Evolutionary conservation across 768 basidiomycete genomes (phyloP), one percentile per base, ranked within the genome.

Genomic region (Asterophora lycoperdoides): DNA sequence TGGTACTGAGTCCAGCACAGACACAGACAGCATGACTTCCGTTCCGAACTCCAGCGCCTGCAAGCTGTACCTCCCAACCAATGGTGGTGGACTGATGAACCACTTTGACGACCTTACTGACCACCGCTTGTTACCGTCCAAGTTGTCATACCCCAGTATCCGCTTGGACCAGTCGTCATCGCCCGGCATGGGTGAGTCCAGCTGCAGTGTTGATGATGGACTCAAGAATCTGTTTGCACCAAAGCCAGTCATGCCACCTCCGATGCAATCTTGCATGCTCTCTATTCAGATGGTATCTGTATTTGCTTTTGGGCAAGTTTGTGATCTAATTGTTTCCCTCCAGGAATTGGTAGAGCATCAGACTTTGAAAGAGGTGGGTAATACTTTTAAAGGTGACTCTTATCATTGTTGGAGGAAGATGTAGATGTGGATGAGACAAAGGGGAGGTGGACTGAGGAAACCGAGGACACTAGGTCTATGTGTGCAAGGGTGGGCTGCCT

Each of bases 331-430:
- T 37, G 30, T 37, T 48, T 41, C 30, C 13, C 8, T 43, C 1
- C 56, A 91, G 88, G 91, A 93, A 67, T 93, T 89, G 57, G 91
- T 93, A 8, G 91, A 93, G 64, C 78, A 86, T 18, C 92, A 95
- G 68, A 97, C 93, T 0, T 64, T 97, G 60, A 82, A 80, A 65
- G 93, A 96, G 77, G 89, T 83, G 20, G 29, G 63, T 58, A 15
- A 17, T 23, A 4, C 40, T 3, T 39, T 23, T n/a, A n/a, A 2
- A 3, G 3, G 2, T 38, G 11, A 1, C 7, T 8, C 11, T 40
- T n/a, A 8, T 33, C 40, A 3, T 8, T n/a, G n/a, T n/a, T n/a
- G n/a, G n/a, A n/a, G n/a, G n/a, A n/a, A n/a, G n/a, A n/a, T n/a
- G n/a, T n/a, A n/a, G n/a, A n/a, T n/a, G n/a, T n/a, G n/a, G n/a